Base-by-base conservation (phyloP, 2,329 filamentous ascomycete genomes). In the Elsinoe arachidis region DNA sequence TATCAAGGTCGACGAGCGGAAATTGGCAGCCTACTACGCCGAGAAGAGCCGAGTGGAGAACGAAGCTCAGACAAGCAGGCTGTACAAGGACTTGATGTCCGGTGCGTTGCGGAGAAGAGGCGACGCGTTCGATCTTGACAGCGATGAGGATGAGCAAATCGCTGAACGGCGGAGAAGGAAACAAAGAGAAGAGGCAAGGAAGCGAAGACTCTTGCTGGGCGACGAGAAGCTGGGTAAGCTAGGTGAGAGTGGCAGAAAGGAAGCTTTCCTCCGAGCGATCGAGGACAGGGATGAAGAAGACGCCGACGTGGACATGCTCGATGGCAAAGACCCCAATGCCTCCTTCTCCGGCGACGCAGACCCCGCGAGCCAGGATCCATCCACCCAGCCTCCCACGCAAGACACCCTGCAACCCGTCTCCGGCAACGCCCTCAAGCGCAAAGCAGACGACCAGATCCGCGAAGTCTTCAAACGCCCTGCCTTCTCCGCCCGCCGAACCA, bases 21-120 rank as follows among this genome's bases (percentile, higher is more conserved):
- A 90, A 69, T 75, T 96, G 59, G 92, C 92, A 41, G 90, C 89
- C 19, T 86, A 93, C 66, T 90, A 88, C 73, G 90, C 90, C 87
- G 86, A 95, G 63, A 87, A 87, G 54, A 85, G 92, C 65, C 85
- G 90, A 60, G 83, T 80, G 37, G 82, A 82, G 37, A 90, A 97
- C 65, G 90, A 95, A 70, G 90, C 92, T 65, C 84, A 88, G 63
- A 86, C 96, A 12, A 87, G 91, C 65, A 93, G 93, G 74, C 80
- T 99, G 54, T 90, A 93, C 78, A 91, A 88, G 64, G 92, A 97
- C 68, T 86, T 99, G 65, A 93, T 89, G 3, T 95, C 87, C 11
- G 93, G 93, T 53, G 86, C 84, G 70, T 80, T 99, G 52, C 86
- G 91, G 10, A 86, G 89, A 61, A 85, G 88, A 44, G 82, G 67